Base-by-base conservation (phyloP, 306 rosid genomes). In the Nissolia schottii region DNA sequence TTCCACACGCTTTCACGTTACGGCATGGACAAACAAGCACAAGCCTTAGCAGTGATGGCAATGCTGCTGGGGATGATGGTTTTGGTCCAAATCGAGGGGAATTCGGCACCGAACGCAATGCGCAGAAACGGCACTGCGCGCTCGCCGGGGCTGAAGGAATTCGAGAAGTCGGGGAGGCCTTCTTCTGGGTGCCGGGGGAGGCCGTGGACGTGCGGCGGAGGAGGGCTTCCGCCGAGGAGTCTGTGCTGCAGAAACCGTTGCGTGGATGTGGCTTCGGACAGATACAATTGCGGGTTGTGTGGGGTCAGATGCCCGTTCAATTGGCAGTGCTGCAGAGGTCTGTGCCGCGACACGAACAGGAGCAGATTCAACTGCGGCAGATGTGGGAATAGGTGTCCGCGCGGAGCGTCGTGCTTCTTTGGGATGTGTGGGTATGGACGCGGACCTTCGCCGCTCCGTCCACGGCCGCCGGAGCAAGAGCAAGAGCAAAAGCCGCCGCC, bases 361-460 rank as follows among this genome's bases (percentile, higher is more conserved):
- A 80, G 64, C 41, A 60, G 70, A 41, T 77, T 82, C 3, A 85
- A 92, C n/a, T 92, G 96, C 63, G 96, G 98, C 2, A 77, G 15
- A 53, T 90, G 96, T 75, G 91, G 87, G 20, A 67, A 88, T 49
- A 79, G 60, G 43, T 89, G 98, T 40, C 86, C 86, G 25, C 16
- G 24, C 27, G 82, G 80, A 1, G 51, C 31, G 12, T 70, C 32
- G 0, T 92, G 98, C 53, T 19, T 61, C 2, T 92, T 41, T 60
- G 98, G 98, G 12, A 66, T 88, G 81, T 90, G 96, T 68, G 95
- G 92, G 0, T 91, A 89, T 67, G 88, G 79, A 1, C 35, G 77
- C 2, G 72, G 31, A 5, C 55, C 73, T 5, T 50, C 58, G 1
- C 27, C 27, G 5, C 61, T 43, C 1, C 57, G 4, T 16, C 73